These are phyloP conservation scores for Cucurbita moschata DNA, from an alignment of 306 rosid species.

Conservation along the genomic window DNA sequence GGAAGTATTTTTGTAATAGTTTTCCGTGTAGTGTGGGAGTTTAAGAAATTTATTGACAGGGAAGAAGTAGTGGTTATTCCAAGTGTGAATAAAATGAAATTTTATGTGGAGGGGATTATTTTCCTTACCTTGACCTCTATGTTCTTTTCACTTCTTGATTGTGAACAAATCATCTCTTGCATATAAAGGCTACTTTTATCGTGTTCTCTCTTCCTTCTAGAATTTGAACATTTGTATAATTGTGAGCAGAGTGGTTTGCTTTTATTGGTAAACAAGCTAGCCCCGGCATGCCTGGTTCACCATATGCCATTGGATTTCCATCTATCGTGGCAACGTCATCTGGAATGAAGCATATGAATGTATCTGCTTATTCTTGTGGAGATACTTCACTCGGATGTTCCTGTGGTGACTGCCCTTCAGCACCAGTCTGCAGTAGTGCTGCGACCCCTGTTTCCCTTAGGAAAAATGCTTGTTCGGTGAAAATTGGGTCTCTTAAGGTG, in stretches of 20 bases:
- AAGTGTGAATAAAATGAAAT: neutral
- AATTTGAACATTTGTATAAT: neutral
- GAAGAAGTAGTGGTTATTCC: neutral
- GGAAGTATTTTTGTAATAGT: neutral
- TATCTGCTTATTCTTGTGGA: constrained; percentile 76
- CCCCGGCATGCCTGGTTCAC: constrained; percentile 50
- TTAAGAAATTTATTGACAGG: neutral
- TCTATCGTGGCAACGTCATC: constrained; percentile 39
- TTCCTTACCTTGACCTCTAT: neutral
- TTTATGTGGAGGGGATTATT: neutral
- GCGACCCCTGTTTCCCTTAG: constrained; percentile 33
- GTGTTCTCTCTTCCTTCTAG: neutral
- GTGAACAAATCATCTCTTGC: neutral
- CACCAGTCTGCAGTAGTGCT: constrained; percentile 60
- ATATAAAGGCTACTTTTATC: neutral
- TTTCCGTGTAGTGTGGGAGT: neutral
- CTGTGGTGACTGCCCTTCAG: constrained; percentile 90
- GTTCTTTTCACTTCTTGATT: neutral
- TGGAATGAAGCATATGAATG: constrained; percentile 86
- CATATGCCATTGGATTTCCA: constrained; percentile 55
- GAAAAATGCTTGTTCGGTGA: constrained; percentile 52
- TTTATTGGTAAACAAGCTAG: constrained; percentile 74
- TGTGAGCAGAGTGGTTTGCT: constrained; percentile 74
- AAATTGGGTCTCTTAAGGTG: constrained; percentile 73
- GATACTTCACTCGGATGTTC: constrained; percentile 91